Evolutionary conservation across 164 flowering plant genomes (phyloP).

Genomic region (Brasenia schreberi): DNA sequence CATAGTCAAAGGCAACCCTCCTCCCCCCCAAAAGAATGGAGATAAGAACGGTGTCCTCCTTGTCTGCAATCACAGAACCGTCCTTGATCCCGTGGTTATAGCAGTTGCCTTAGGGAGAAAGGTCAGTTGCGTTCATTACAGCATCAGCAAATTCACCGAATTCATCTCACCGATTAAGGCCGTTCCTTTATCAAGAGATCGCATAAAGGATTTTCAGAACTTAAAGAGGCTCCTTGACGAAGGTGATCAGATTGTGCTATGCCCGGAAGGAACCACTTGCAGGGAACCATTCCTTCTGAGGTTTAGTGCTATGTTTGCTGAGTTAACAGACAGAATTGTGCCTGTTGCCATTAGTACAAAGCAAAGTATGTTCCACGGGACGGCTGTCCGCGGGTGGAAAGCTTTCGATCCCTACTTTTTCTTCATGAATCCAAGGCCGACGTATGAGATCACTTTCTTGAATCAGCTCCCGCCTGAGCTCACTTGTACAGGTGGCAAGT

Average conservation of each 20-base stretch:
- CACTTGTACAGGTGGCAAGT: slow-evolving; percentile 40
- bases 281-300: slow-evolving; percentile 67
- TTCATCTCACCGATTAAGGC: slow-evolving; percentile 70
- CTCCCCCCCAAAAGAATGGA: slow-evolving; percentile 38
- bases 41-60: slow-evolving; percentile 46
- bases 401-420: slow-evolving; percentile 63
- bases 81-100: slow-evolving; percentile 61
- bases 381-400: slow-evolving; percentile 56
- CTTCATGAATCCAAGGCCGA: slow-evolving; percentile 80
- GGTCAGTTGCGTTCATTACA: slow-evolving; percentile 72
- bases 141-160: slow-evolving; percentile 63
- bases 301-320: slow-evolving; percentile 78
- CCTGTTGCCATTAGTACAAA: slow-evolving; percentile 68
- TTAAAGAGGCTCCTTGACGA: slow-evolving; percentile 47
- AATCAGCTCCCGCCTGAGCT: slow-evolving; percentile 63
- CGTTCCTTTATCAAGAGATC: slow-evolving; percentile 56
- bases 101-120: slow-evolving; percentile 64
- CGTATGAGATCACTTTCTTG: slow-evolving; percentile 66
- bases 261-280: slow-evolving; percentile 89
- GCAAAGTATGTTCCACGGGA: slow-evolving; percentile 61
- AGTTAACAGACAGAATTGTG: slow-evolving; percentile 74
- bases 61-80: slow-evolving; percentile 34
- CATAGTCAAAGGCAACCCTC: slow-evolving; percentile 63
- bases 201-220: slow-evolving; percentile 53
- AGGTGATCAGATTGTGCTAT: slow-evolving; percentile 59